A percentile compares a stretch with the other conserved stretches of the same genome.
Conservation (phyloP, 176 grass and related monocot species). For the Paspalum vaginatum region DNA sequence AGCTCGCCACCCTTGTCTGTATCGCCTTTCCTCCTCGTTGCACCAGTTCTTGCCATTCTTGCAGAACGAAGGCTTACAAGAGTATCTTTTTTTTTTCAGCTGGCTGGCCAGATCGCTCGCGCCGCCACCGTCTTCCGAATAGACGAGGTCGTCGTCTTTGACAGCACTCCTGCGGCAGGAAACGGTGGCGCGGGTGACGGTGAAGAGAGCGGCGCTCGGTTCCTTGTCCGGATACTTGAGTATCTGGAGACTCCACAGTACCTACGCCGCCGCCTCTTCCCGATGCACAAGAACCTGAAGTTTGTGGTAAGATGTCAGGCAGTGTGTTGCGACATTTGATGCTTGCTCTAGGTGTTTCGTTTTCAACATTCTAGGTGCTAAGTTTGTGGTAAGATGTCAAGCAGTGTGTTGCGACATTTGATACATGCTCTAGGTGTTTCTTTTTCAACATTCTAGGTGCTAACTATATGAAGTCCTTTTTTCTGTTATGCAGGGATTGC, state of each 20-base stretch:
- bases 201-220: conserved; percentile 63
- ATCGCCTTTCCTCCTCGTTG: neutral
- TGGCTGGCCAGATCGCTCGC: conserved; percentile 90
- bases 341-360: no score
- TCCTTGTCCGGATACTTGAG: conserved; percentile 78
- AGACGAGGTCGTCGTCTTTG: conserved; percentile 93
- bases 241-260: conserved; percentile 96
- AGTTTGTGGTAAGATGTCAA: conserved; percentile 76
- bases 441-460: neutral
- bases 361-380: no score
- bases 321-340: conserved; percentile 23
- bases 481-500: conserved; percentile 65
- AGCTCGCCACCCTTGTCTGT: conserved; percentile 90
- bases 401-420: conserved; percentile 21
- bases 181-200: conserved; percentile 32
- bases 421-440: no score
- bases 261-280: conserved; percentile 80
- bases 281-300: conserved; percentile 90
- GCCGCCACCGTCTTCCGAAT: conserved; percentile 84
- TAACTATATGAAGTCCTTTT: conserved; percentile 13
- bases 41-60: neutral
- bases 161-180: conserved; percentile 34
- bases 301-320: conserved; percentile 71
- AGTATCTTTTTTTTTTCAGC: conserved; percentile 46
- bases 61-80: neutral